Evolutionary conservation across 2,329 filamentous ascomycete species (phyloP).

Genomic region (Penicillium sp.): DNA sequence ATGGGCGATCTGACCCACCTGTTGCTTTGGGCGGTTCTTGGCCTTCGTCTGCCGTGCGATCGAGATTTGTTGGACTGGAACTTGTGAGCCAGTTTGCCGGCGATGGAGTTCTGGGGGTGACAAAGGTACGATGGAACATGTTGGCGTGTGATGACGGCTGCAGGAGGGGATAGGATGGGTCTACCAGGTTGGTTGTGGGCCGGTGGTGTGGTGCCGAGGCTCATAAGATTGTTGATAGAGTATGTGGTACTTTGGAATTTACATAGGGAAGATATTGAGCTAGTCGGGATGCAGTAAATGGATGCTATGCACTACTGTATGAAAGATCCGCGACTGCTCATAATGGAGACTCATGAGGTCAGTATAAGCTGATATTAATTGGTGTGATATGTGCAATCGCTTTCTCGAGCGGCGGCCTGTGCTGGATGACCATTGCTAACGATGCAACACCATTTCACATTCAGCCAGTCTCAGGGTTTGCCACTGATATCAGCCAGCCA

Average conservation of each 20-base stretch:
- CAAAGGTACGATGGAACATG: too few relatives aligned
- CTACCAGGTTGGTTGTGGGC: background rate
- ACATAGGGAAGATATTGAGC: background rate
- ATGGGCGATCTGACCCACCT: constrained; percentile 2
- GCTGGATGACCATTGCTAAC: background rate
- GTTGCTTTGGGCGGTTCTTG: background rate
- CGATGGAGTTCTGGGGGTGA: too few relatives aligned
- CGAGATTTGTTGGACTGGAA: background rate
- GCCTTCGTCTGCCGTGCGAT: background rate
- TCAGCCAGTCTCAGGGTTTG: background rate
- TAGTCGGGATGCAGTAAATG: background rate
- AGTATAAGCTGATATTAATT: background rate
- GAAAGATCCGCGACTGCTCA: background rate
- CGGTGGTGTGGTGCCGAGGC: background rate
- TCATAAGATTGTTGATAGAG: background rate
- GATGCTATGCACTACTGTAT: too few relatives aligned
- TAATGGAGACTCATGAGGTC: background rate
- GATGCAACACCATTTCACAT: background rate
- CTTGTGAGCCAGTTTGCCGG: too few relatives aligned
- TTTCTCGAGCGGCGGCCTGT: background rate
- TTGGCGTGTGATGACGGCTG: background rate
- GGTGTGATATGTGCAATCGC: too few relatives aligned
- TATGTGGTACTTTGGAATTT: background rate
- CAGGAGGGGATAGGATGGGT: background rate
- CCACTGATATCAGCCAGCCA: background rate